Evolutionary conservation across 2,329 filamentous ascomycete genomes (phyloP), one percentile per base, ranked within the genome.

Genomic region (Coniosporium tulheliwenetii): DNA sequence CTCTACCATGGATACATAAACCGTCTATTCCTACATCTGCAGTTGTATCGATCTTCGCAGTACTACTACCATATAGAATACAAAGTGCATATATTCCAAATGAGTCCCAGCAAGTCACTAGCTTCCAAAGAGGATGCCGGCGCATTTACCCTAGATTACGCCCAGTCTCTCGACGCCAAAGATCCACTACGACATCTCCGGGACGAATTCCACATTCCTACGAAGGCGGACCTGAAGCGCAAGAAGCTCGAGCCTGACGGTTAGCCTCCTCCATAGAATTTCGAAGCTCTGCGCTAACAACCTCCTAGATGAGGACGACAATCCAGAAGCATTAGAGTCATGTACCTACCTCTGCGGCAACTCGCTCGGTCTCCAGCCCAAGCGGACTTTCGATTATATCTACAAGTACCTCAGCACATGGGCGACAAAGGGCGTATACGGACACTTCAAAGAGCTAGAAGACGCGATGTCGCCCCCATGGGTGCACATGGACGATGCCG

Each of bases 281-380:
- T 10, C 10, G 43, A 14, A 37, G 13, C 2, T 8, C 30, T 32
- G 8, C 33, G 35, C 37, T 14, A 15, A 42, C 12, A 26, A 7
- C 19, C 19, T 26, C 19, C 30, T 10, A 14, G 38, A 26, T 40
- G 33, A 40, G 39, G 46, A 50, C 39, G 41, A 39, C 12, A 37
- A 45, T 10, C 10, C 30, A 19, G 41, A 46, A 31, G 45, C 50
- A 19, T 37, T 51, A 26, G 62, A 67, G 26, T 62, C 64, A 38
- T 73, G 70, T 44, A 79, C 85, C 44, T 95, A 94, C 59, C 77
- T 95, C 47, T 89, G 85, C 48, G 87, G 87, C 42, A 93, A 94
- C 64, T 93, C 85, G 0, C 71, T 94, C 1, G 86, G 86, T 32
- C 73, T 89, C 3, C 86, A 94, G 57, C 85, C 87, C 36, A 76